Evolutionary conservation across 441 rosid species (phyloP), one percentile per base, ranked within the genome.

Genomic region (Kokia cookei): DNA sequence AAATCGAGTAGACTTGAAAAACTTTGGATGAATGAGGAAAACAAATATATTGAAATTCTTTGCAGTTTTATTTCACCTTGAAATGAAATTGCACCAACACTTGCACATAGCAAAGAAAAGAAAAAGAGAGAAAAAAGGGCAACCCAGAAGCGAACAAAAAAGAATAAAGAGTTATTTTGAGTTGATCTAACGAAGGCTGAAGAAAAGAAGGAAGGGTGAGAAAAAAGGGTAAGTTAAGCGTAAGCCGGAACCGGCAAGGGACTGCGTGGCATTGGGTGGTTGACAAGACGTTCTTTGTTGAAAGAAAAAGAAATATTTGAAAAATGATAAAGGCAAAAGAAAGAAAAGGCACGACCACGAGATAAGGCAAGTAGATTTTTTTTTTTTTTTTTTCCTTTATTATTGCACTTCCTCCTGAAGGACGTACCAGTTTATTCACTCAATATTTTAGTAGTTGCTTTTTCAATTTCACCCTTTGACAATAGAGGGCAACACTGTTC

Each of bases 261-360:
- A 84, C 88, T 84, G 88, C 83, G 88, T 79, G 84, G 79, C 82
- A 83, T 84, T 84, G 82, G 87, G 84, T 83, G 86, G 84, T 78
- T 91, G 94, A 91, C 95, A 89, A 91, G 97, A 87, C 95, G 76
- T 81, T 82, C 72, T 82, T 83, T 79, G 75, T 22, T 75, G 75
- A 80, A 78, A 65, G 73, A 50, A 77, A 88, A 82, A 87, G 75
- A 85, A 81, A 79, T 86, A 77, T 75, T 84, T 81, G 74, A 80
- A 78, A 76, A 82, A 70, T 75, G 72, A 75, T 76, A 83, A 83
- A 82, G 86, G 82, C 81, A 78, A 82, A 82, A 77, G 26, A 77
- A 63, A 19, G 22, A 19, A 19, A 19, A 68, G 72, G 59, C 71
- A 73, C 76, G 79, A 68, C 64, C 64, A 59, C 35, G 84, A 73